Conservation (phyloP, 2,329 filamentous ascomycete species). For the Aureobasidium sp. region DNA sequence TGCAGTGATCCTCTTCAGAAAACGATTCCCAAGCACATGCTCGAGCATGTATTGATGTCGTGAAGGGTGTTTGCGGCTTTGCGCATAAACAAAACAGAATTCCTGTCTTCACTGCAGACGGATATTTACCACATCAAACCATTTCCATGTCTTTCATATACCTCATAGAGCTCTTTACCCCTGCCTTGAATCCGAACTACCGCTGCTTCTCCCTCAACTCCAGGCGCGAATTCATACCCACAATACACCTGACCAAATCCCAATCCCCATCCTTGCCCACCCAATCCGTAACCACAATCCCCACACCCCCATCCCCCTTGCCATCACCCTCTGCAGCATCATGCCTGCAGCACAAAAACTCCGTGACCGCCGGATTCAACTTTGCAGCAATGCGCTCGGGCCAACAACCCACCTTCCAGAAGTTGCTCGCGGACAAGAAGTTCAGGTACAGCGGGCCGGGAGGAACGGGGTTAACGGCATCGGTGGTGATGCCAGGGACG, state of each 20-base stretch:
- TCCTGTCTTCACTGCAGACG: no score
- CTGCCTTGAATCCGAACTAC: background rate
- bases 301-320: constrained; percentile 54
- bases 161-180: no score
- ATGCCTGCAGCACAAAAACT: constrained; percentile 49
- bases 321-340: constrained; percentile 24
- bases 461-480: constrained; percentile 32
- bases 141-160: background rate
- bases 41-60: no score
- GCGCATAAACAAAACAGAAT: no score
- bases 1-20: no score
- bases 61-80: no score
- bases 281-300: constrained; percentile 89
- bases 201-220: constrained; percentile 24
- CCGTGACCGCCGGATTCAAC: constrained; percentile 67
- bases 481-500: constrained; percentile 33
- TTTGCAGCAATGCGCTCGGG: constrained; percentile 82
- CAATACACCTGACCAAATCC: constrained; percentile 78
- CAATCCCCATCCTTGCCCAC: constrained; percentile 80
- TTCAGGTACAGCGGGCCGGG: constrained; percentile 71
- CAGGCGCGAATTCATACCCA: constrained; percentile 76
- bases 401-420: constrained; percentile 89
- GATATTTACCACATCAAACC: no score
- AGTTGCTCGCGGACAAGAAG: constrained; percentile 85
- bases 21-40: no score